phyloP scores from a whole-genome alignment of 169 alveolate species.

The Neospora caninum region DNA sequence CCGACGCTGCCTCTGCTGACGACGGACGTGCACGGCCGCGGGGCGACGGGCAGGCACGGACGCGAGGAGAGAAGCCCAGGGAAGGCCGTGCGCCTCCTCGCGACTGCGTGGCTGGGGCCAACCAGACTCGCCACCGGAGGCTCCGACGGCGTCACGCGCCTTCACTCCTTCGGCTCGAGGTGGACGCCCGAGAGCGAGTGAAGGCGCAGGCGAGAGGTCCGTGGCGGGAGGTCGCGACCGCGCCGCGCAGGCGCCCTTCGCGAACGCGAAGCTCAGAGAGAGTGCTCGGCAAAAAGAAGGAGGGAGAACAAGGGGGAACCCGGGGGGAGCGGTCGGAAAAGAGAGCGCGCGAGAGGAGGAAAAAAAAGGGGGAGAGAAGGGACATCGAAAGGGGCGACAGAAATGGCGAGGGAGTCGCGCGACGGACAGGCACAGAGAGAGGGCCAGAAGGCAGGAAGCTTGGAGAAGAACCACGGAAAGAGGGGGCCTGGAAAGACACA shows the following conservation, averaged over 20 bases:
- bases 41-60: background rate
- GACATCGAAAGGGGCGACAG: no score
- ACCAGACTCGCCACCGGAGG: background rate
- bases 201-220: no score
- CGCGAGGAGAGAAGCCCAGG: background rate
- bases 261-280: background rate
- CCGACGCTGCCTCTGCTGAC: constrained; percentile 6
- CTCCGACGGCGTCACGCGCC: constrained; percentile 23
- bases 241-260: no score
- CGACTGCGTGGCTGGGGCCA: background rate
- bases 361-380: background rate
- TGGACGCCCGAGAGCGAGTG: background rate
- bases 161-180: constrained; percentile 4
- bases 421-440: no score
- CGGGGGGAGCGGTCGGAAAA: no score
- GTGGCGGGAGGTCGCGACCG: no score
- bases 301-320: background rate
- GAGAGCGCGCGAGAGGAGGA: background rate
- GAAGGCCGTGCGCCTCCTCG: background rate
- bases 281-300: background rate
- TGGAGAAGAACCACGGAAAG: no score
- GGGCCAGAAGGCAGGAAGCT: no score
- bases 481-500: no score
- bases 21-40: constrained; percentile 3
- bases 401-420: no score